Evolutionary conservation across 768 basidiomycete species (phyloP).

Genomic region (Phylloporus sp.): DNA sequence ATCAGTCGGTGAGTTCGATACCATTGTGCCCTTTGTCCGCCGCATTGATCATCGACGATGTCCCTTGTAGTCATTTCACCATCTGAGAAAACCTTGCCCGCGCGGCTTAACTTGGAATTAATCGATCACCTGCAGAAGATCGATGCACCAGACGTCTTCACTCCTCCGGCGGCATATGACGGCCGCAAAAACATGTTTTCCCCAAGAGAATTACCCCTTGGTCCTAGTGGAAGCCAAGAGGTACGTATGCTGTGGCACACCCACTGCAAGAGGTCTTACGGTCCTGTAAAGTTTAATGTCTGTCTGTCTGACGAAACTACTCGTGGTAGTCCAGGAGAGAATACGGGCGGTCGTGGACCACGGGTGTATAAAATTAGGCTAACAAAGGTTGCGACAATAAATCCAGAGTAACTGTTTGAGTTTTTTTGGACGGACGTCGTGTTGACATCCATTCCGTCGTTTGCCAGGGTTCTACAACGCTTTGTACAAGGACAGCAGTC

Average conservation of each 20-base stretch:
- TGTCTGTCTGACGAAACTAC: constrained; percentile 40
- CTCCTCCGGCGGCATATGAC: constrained; percentile 71
- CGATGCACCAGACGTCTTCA: constrained; percentile 63
- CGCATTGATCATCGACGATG: constrained; percentile 12
- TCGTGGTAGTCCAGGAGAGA: constrained; percentile 31
- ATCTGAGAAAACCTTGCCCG: constrained; percentile 65
- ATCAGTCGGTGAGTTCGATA: constrained; percentile 20
- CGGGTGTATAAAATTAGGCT: constrained; percentile 67
- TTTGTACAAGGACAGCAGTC: constrained; percentile 65
- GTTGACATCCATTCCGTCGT: constrained; percentile 2
- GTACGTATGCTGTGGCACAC: constrained; percentile 30
- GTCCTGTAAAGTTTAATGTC: constrained; percentile 54
- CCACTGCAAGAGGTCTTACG: neutral
- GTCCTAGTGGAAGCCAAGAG: constrained; percentile 47
- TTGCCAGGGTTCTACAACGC: constrained; percentile 52
- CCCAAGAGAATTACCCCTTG: constrained; percentile 57
- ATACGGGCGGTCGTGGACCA: constrained; percentile 40
- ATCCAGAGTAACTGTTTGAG: constrained; percentile 42
- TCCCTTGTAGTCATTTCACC: constrained; percentile 52
- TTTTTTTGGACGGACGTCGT: constrained; percentile 21
- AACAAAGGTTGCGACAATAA: constrained; percentile 55
- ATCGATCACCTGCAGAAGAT: constrained; percentile 58
- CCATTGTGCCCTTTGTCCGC: neutral
- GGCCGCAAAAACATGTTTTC: constrained; percentile 77
- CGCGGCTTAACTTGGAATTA: constrained; percentile 65